Evolutionary conservation across 2,329 filamentous ascomycete species (phyloP), one percentile per base, ranked within the genome.

Genomic region (Fusarium sacchari): DNA sequence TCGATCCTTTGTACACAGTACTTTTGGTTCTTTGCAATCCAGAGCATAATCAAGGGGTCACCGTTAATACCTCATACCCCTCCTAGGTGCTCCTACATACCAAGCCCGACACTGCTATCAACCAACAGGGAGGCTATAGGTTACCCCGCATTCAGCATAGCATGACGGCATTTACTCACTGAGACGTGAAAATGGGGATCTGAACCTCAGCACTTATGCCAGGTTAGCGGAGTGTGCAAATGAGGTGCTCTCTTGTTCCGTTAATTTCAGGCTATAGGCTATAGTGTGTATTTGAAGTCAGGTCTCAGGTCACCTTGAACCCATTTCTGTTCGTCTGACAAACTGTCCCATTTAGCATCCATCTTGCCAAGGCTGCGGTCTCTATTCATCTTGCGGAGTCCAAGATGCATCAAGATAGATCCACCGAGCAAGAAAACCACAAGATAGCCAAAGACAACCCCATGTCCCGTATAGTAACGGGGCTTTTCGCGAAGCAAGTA

Each of bases 321-420:
- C 46, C 46, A 50, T 22, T 50, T 50, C 22, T 50, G 46, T n/a
- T 50, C 46, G 6, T 50, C 46, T 32, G 46, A 50, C 46, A 50
- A 14, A 7, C 22, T 50, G 46, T 50, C 46, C 46, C 46, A 50
- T 6, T 32, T 13, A 1, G 28, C 46, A 15, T 50, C 28, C 28
- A 50, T 50, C 28, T 32, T 50, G 3, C 46, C 46, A 32, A 50
- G 46, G 3, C 46, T 50, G 7, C 46, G 28, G 32, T 50, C 28
- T 24, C 11, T 50, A 11, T 50, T 50, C 46, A 50, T 50, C 22
- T 50, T 50, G 0, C 46, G 46, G 24, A 50, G 46, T n/a, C 46
- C 46, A 3, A 50, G 7, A 32, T 32, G 46, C 46, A 50, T 50
- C 22, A 50, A 0, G 3, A 32, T 32, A 50, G 46, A 50, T 18